Conservation (phyloP, 1,284 basidiomycete species). For the Golubevia pallescens region DNA sequence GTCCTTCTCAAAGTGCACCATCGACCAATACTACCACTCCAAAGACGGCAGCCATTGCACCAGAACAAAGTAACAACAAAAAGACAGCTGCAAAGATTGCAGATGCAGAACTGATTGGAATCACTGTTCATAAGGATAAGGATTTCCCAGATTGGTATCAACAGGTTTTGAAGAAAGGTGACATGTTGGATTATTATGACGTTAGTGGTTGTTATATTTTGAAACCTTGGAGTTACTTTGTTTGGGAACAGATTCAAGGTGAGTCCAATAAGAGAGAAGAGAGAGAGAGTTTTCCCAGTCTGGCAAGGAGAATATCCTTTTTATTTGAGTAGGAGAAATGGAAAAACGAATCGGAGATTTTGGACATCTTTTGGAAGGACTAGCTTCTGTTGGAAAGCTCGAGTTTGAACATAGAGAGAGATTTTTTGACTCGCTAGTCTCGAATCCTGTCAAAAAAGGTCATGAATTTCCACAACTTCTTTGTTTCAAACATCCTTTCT, state of each 20-base stretch:
- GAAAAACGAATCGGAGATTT: conserved; percentile 1
- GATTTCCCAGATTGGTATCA: conserved; percentile 64
- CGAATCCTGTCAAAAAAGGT: too few species aligned
- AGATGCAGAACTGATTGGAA: conserved; percentile 60
- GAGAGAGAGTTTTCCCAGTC: too few species aligned
- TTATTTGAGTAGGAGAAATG: too few species aligned
- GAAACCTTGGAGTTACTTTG: conserved; percentile 94
- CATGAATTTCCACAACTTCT: too few species aligned
- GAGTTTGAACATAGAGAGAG: not conserved
- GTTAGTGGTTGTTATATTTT: conserved; percentile 99
- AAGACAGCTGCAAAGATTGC: conserved; percentile 45
- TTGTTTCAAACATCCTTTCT: too few species aligned
- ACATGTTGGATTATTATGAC: conserved; percentile 99
- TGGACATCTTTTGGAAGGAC: not conserved
- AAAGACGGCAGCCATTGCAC: conserved; percentile 15
- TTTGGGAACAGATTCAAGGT: conserved; percentile 97
- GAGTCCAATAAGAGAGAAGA: not conserved
- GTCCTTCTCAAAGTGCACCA: conserved; percentile 7
- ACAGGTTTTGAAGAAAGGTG: conserved; percentile 95
- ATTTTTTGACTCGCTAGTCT: too few species aligned
- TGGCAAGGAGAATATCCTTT: too few species aligned
- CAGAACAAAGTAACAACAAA: conserved; percentile 19
- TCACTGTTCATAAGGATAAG: conserved; percentile 58
- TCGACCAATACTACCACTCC: conserved; percentile 28
- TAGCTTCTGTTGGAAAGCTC: not conserved